Evolutionary conservation across 495 filamentous ascomycete genomes (phyloP).

Genomic region (Neurospora terricola): DNA sequence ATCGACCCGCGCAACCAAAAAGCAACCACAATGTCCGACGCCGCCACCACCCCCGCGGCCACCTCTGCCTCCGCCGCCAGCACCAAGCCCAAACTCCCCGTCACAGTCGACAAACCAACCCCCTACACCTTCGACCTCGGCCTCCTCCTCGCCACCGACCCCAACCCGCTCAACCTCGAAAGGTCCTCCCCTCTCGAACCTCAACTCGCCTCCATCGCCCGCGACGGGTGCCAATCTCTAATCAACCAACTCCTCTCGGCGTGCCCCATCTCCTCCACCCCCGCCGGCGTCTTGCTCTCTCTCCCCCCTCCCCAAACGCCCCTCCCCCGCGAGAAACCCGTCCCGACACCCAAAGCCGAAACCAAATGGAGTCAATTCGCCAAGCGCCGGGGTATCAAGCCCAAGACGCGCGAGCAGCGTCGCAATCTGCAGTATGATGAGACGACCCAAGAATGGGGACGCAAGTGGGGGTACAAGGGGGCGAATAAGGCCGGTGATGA

Average conservation of each 20-base stretch:
- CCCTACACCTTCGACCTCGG: constrained; percentile 91
- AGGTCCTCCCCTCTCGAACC: constrained; percentile 32
- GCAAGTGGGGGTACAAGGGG: constrained; percentile 84
- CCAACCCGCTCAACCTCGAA: constrained; percentile 59
- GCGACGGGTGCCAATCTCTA: constrained; percentile 78
- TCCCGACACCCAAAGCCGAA: constrained; percentile 65
- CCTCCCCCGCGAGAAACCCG: constrained; percentile 81
- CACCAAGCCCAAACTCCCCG: constrained; percentile 33
- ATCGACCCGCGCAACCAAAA: neutral
- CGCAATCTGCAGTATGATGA: constrained; percentile 75
- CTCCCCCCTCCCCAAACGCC: constrained; percentile 59
- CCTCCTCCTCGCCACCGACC: constrained; percentile 69
- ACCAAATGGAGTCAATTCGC: constrained; percentile 96
- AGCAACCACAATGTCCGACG: constrained; percentile 22
- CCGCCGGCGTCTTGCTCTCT: constrained; percentile 60
- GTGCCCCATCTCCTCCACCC: constrained; percentile 59
- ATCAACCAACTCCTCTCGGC: constrained; percentile 73
- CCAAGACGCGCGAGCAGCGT: constrained; percentile 55
- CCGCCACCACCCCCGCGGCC: neutral
- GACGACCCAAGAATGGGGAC: constrained; percentile 74
- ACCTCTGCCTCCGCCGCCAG: neutral
- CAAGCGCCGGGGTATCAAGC: constrained; percentile 86
- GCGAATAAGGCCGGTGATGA: constrained; percentile 63
- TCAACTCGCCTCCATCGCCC: constrained; percentile 56
- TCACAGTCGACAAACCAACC: constrained; percentile 69